Conservation (phyloP, 2,329 filamentous ascomycete genomes). For the Samsoniella hepiali region DNA sequence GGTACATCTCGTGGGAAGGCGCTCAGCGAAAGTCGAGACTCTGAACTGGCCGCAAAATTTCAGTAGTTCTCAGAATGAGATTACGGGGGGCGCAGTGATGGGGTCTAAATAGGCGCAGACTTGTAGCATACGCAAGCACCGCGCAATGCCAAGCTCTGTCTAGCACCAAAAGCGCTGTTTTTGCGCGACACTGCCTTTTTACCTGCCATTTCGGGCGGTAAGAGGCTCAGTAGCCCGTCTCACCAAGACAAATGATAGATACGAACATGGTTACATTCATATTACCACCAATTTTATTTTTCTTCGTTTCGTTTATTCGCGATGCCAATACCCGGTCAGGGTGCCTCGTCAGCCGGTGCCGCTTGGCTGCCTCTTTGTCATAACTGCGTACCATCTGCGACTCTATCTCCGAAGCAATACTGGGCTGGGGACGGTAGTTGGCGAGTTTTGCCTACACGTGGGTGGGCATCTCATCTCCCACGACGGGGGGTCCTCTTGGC, state of each 20-base stretch:
- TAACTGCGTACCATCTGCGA: neutral
- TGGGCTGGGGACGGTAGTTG: neutral
- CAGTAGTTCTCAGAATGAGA: neutral
- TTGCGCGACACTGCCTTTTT: neutral
- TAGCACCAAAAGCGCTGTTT: neutral
- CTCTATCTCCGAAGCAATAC: too few species aligned
- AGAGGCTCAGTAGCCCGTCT: neutral
- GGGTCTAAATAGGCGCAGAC: neutral
- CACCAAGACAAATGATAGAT: neutral
- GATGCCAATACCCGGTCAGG: neutral
- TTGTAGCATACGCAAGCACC: neutral
- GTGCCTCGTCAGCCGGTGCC: too few species aligned
- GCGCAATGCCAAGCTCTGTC: neutral
- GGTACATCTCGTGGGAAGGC: neutral
- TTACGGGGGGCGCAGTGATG: neutral
- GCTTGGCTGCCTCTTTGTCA: neutral
- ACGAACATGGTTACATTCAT: neutral
- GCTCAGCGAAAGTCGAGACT: neutral
- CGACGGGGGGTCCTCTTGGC: neutral
- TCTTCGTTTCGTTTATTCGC: neutral
- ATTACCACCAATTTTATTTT: neutral
- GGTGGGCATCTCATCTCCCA: slow-evolving; percentile 12
- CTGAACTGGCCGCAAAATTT: neutral
- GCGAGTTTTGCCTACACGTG: slow-evolving; percentile 1
- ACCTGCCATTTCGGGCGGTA: too few species aligned